phyloP scores from a whole-genome alignment of 2,329 filamentous ascomycete species.

The Cryphonectria parasitica region DNA sequence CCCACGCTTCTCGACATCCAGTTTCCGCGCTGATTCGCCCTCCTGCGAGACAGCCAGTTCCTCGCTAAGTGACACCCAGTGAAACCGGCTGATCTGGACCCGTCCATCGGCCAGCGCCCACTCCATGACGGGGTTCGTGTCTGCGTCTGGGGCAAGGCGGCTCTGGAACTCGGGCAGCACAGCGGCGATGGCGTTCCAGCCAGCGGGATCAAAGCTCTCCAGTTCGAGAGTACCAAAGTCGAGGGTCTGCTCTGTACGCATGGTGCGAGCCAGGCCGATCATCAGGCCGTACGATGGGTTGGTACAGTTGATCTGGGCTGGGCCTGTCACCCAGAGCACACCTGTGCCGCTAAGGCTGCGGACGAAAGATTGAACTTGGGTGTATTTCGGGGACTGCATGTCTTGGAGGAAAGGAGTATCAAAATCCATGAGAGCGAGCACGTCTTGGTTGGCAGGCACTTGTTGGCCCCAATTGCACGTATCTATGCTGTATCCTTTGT shows the following conservation, averaged over 20 bases:
- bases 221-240: conserved; percentile 6
- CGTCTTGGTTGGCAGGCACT: background rate
- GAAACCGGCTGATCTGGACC: conserved; percentile 1
- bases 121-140: background rate
- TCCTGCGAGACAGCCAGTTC: background rate
- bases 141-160: background rate
- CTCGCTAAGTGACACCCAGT: background rate
- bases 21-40: background rate
- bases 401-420: background rate
- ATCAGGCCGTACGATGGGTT: conserved; percentile 4
- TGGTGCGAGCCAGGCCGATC: conserved; percentile 6
- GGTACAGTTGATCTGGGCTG: conserved; percentile 1
- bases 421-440: background rate
- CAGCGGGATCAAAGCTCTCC: background rate
- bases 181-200: background rate
- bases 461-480: background rate
- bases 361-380: background rate
- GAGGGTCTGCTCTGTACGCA: conserved; percentile 5
- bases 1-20: background rate
- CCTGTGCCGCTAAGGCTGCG: background rate
- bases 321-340: conserved; percentile 12
- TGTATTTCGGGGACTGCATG: background rate
- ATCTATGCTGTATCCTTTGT: background rate
- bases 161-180: background rate
- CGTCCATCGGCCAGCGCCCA: background rate